Base-by-base conservation (phyloP, 176 grass and related monocot species). In the Eleusine indica region DNA sequence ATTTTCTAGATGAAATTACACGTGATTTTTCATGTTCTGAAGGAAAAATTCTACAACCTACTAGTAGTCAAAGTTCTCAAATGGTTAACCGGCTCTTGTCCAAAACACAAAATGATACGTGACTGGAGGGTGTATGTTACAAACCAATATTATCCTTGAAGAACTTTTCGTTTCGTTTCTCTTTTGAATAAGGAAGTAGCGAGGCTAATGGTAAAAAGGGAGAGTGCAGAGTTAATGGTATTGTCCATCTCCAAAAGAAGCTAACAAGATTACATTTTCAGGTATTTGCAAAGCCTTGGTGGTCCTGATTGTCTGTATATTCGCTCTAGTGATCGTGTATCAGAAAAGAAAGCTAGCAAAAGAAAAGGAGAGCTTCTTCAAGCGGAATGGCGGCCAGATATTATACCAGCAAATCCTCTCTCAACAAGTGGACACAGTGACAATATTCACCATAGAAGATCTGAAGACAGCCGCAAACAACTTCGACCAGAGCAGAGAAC, bases 331-430 rank as follows among this genome's bases (percentile, higher is more conserved):
- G 0, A 75, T 58, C 18, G 0, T 39, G 18, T 39, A 18, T 40
- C 73, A 75, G 5, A 75, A 75, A 58, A 39, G 17, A 53, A 38
- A 56, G 17, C 32, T 57, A 1, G 73, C 25, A 1, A 32, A 65
- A 67, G 62, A 79, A 44, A 79, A 79, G 61, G 17, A 48, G 14
- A 66, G 0, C 9, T 75, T 75, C 18, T 75, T 75, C 73, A 75
- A 52, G 38, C 71, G 74, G 71, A 83, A 83, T 66, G 81, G 81
- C 74, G 71, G 81, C 66, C 58, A 21, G 60, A 67, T 83, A 53
- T 75, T 83, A 40, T 83, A 29, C 7, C 60, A 74, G 5, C 29
- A 83, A 75, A 83, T 83, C 46, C 61, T 75, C 2, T 75, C 81
- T 52, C 49, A 38, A 54, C 30, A 75, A 83, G 71, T 83, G 8